A percentile compares a stretch with the other conserved stretches of the same genome.
These are phyloP conservation scores for Endoconidiophora laricicola DNA, from an alignment of 2,329 filamentous ascomycete species.

Conservation along the genomic window DNA sequence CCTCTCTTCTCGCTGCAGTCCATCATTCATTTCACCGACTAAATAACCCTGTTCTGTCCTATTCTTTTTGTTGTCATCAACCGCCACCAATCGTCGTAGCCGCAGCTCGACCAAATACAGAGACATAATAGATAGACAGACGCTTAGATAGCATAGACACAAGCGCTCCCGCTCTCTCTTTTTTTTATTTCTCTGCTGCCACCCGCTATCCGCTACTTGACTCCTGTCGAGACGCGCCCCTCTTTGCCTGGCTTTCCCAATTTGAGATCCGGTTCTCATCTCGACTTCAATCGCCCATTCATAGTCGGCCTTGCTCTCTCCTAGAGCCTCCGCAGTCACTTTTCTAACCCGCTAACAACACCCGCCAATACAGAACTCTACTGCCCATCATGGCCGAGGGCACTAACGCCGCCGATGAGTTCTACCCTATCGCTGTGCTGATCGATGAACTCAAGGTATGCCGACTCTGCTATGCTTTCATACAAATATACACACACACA, in stretches of 20 bases:
- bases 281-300: conserved; percentile 1
- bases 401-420: conserved; percentile 86
- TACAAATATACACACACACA: neutral
- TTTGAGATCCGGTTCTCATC: conserved; percentile 2
- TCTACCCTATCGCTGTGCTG: conserved; percentile 97
- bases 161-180: neutral
- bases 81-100: too few relatives aligned
- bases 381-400: conserved; percentile 63
- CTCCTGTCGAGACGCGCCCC: conserved; percentile 11
- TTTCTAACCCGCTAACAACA: neutral
- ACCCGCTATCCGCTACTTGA: neutral
- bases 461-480: neutral
- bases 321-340: neutral
- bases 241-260: conserved; percentile 9
- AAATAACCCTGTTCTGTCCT: neutral
- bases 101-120: too few relatives aligned
- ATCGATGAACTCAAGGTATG: conserved; percentile 97
- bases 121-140: too few relatives aligned
- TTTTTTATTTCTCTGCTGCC: neutral
- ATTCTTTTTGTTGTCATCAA: too few relatives aligned
- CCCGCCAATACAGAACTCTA: neutral
- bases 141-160: conserved; percentile 2
- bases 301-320: neutral
- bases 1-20: neutral
- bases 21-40: neutral